These are phyloP conservation scores for Colletotrichum scovillei DNA, from an alignment of 2,329 filamentous ascomycete genomes.

Conservation along the genomic window DNA sequence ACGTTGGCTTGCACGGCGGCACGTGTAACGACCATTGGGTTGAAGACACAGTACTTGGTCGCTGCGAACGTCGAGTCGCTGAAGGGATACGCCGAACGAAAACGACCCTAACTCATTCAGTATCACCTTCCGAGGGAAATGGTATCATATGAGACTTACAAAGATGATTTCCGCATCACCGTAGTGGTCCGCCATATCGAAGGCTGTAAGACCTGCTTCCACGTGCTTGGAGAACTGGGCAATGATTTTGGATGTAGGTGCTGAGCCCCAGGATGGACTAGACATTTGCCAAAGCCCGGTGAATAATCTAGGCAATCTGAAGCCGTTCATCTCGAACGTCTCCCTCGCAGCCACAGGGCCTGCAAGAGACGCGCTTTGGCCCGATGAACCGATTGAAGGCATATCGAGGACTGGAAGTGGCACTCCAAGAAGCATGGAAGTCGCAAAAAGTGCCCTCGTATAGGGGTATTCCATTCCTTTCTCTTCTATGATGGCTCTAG, in stretches of 20 bases:
- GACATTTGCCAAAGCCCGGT: conserved; percentile 48
- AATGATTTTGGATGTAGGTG: conserved; percentile 40
- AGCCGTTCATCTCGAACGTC: conserved; percentile 39
- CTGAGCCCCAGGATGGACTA: conserved; percentile 44
- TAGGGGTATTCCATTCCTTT: conserved; percentile 15
- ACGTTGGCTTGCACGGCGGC: conserved; percentile 44
- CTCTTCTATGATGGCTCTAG: neutral
- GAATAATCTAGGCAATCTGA: conserved; percentile 43
- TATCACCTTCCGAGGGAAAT: too few relatives aligned
- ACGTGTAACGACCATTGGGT: conserved; percentile 42
- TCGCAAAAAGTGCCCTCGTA: conserved; percentile 7
- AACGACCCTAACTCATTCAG: conserved; percentile 44
- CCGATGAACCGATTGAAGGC: neutral
- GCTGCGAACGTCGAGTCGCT: conserved; percentile 43
- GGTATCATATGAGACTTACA: conserved; percentile 36
- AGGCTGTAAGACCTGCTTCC: conserved; percentile 41
- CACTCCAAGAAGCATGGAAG: conserved; percentile 5
- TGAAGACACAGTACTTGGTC: conserved; percentile 51
- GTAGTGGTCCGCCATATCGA: conserved; percentile 52
- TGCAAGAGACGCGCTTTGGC: too few relatives aligned
- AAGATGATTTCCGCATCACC: conserved; percentile 28
- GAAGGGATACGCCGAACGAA: conserved; percentile 42
- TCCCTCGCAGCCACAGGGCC: conserved; percentile 26
- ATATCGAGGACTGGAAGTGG: neutral
- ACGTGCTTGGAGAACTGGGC: conserved; percentile 41